Conservation (phyloP, 2,329 filamentous ascomycete species). For the Phialocephala subalpina region DNA sequence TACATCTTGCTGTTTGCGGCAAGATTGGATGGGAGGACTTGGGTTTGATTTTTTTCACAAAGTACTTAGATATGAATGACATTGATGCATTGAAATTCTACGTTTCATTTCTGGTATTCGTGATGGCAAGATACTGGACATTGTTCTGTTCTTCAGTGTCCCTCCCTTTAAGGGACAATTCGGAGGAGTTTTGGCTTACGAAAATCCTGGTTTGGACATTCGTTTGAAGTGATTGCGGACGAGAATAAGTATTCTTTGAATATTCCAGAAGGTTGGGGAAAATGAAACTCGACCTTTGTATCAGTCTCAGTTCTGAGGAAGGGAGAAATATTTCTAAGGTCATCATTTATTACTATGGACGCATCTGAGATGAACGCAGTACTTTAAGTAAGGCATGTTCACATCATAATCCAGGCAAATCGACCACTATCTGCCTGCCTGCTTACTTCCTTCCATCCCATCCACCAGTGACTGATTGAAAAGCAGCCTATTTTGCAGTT, state of each 20-base stretch:
- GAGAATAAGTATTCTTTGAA: no score
- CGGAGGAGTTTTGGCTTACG: no score
- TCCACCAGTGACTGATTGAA: background rate
- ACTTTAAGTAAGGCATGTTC: background rate
- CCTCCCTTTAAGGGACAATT: no score
- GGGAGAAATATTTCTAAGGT: background rate
- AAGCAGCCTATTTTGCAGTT: conserved; percentile 11
- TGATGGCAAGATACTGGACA: no score
- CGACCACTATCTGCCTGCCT: background rate
- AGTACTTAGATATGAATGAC: conserved; percentile 4
- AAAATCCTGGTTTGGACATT: no score
- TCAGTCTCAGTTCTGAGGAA: no score
- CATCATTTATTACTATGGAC: conserved; percentile 9
- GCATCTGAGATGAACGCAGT: background rate
- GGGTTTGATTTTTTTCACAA: conserved; percentile 1
- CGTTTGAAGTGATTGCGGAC: no score
- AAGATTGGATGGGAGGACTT: conserved; percentile 6
- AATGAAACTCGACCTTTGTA: no score
- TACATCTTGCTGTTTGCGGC: background rate
- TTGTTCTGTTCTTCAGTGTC: no score
- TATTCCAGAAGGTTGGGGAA: no score
- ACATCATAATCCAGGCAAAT: background rate
- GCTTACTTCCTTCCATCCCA: background rate
- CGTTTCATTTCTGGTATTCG: background rate
- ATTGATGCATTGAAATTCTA: background rate